Percentiles rank a stretch among this genome's conserved stretches.
Conservation (phyloP, 495 filamentous ascomycete genomes). For the Cercophora scortea region DNA sequence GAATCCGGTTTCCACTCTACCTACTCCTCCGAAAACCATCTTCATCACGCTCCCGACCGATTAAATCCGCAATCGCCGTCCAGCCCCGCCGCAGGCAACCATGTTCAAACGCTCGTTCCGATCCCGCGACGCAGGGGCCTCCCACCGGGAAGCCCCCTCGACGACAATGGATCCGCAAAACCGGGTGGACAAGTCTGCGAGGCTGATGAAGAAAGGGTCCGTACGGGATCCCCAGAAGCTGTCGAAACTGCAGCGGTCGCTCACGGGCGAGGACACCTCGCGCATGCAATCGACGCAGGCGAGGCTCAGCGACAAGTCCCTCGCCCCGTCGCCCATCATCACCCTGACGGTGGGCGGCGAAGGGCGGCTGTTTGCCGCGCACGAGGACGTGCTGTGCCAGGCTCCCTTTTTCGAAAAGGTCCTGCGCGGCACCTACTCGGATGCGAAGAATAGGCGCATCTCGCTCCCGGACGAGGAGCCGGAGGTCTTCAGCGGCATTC, state of each 20-base stretch:
- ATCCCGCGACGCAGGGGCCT: constrained; percentile 42
- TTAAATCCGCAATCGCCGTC: background rate
- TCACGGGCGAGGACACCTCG: constrained; percentile 25
- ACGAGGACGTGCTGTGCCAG: constrained; percentile 75
- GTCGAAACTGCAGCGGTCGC: constrained; percentile 58
- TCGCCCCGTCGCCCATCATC: constrained; percentile 64
- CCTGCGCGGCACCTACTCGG: constrained; percentile 54
- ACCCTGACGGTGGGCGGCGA: constrained; percentile 75
- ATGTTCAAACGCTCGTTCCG: constrained; percentile 85
- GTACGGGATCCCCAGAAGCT: constrained; percentile 64
- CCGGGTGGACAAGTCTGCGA: constrained; percentile 72
- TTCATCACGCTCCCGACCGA: constrained; percentile 12
- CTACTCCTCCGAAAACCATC: background rate
- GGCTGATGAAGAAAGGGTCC: constrained; percentile 58
- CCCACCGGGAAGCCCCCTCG: constrained; percentile 23
- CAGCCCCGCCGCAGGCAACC: constrained; percentile 26
- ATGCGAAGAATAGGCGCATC: constrained; percentile 58
- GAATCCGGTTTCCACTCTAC: constrained; percentile 7
- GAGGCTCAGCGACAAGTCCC: constrained; percentile 32
- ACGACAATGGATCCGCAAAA: constrained; percentile 33
- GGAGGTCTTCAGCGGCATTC: constrained; percentile 80
- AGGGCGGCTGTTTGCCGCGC: constrained; percentile 81
- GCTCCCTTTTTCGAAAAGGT: constrained; percentile 71
- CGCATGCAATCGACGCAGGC: constrained; percentile 31
- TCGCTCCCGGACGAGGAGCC: constrained; percentile 78